Percentiles rank a stretch among this genome's conserved stretches.
phyloP scores from a whole-genome alignment of 2,329 filamentous ascomycete species.

The Aspergillus neoniger region DNA sequence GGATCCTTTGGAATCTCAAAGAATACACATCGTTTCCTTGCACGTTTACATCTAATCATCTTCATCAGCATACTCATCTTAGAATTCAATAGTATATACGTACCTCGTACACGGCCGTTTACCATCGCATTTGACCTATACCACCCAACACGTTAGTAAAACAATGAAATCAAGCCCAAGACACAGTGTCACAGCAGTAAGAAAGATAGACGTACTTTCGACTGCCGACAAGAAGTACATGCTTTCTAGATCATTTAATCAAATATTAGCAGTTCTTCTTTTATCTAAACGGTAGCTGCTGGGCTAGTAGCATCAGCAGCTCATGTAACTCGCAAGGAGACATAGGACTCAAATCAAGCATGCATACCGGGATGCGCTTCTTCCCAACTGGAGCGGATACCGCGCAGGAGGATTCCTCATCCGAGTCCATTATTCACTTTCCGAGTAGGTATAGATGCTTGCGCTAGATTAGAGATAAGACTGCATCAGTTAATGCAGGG shows the following conservation, averaged over 20 bases:
- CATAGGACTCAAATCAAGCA: too few species aligned
- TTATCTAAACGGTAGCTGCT: too few species aligned
- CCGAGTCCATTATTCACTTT: constrained; percentile 23
- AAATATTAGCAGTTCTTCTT: too few species aligned
- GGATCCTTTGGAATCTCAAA: constrained; percentile 39
- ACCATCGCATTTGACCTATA: constrained; percentile 41
- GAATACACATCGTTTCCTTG: constrained; percentile 40
- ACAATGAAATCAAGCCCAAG: neutral
- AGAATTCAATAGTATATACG: neutral
- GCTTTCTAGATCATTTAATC: constrained; percentile 31
- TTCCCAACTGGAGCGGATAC: constrained; percentile 31
- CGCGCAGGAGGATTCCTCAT: constrained; percentile 22
- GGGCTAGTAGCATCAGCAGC: too few species aligned
- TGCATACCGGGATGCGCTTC: constrained; percentile 39
- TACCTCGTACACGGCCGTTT: constrained; percentile 41
- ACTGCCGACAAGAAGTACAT: constrained; percentile 40
- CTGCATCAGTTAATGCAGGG: neutral
- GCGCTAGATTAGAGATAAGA: too few species aligned
- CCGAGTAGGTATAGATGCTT: too few species aligned
- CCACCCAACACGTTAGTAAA: neutral
- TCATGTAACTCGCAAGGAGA: too few species aligned
- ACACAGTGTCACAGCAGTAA: neutral
- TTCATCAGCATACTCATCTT: neutral
- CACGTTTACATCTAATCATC: constrained; percentile 32
- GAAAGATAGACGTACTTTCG: constrained; percentile 30